Conservation (phyloP, 2,329 filamentous ascomycete species). For the Teratosphaeria destructans region DNA sequence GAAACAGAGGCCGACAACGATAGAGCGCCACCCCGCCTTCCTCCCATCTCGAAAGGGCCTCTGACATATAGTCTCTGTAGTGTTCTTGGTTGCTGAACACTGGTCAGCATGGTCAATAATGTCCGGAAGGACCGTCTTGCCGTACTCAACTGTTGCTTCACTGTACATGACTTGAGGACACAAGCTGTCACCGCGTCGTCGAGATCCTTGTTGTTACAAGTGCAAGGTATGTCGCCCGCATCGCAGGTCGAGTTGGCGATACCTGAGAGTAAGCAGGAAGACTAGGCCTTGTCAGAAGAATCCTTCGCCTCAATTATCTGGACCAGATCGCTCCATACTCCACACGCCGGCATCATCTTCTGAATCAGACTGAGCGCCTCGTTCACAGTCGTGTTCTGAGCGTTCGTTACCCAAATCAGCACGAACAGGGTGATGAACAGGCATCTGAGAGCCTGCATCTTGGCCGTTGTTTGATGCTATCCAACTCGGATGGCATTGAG, state of each 20-base stretch:
- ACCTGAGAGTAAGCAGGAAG: not conserved
- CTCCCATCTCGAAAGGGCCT: constrained; percentile 5
- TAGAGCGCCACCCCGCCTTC: constrained; percentile 3
- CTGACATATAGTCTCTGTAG: not conserved
- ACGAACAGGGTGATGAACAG: not conserved
- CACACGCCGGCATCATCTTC: not conserved
- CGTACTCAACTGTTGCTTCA: not conserved
- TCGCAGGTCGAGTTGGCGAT: not conserved
- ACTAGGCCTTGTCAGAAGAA: not conserved
- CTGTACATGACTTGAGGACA: constrained; percentile 2
- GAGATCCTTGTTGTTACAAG: constrained; percentile 7
- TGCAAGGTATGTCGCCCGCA: constrained; percentile 8
- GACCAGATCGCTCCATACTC: not conserved
- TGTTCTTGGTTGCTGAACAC: not conserved
- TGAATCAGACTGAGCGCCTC: not conserved
- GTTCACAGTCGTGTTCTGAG: not conserved
- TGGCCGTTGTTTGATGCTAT: not conserved
- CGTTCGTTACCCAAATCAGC: not conserved
- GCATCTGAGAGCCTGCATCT: not conserved
- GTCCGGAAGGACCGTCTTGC: not conserved
- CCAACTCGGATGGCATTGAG: not conserved
- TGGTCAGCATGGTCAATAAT: not conserved
- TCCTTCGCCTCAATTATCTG: not conserved
- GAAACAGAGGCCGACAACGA: constrained; percentile 6
- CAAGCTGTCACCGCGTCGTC: constrained; percentile 5